Evolutionary conservation across 2,329 filamentous ascomycete species (phyloP).

Genomic region (Sporothrix globosa): DNA sequence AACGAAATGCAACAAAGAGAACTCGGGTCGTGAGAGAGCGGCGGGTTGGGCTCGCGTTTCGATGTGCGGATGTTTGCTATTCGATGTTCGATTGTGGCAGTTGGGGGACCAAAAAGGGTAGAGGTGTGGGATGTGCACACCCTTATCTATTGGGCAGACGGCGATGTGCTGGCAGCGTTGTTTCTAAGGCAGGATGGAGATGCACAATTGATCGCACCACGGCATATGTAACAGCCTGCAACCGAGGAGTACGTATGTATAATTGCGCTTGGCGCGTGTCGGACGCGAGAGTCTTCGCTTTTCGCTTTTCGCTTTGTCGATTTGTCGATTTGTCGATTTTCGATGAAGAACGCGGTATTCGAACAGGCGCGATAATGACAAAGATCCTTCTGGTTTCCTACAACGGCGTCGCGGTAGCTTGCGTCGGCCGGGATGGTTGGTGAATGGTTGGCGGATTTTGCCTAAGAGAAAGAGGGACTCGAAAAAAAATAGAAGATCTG

Average conservation of each 20-base stretch:
- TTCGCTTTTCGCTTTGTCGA: background rate
- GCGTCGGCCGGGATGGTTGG: conserved; percentile 34
- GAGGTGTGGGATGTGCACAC: conserved; percentile 52
- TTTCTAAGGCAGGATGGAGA: conserved; percentile 53
- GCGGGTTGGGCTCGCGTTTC: conserved; percentile 26
- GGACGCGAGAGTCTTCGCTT: background rate
- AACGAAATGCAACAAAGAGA: conserved; percentile 1
- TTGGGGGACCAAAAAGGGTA: conserved; percentile 26
- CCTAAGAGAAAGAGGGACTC: conserved; percentile 9
- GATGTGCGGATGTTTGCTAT: background rate
- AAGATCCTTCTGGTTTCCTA: background rate
- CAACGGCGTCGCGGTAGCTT: conserved; percentile 29
- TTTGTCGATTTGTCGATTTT: background rate
- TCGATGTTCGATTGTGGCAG: background rate
- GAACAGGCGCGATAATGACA: background rate
- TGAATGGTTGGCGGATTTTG: conserved; percentile 35
- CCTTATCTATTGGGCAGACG: conserved; percentile 62
- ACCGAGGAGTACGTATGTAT: conserved; percentile 45
- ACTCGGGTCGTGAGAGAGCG: background rate
- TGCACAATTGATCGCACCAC: conserved; percentile 58
- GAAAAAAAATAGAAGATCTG: conserved; percentile 42
- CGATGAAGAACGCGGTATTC: background rate
- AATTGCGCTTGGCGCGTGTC: background rate
- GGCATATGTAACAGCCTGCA: conserved; percentile 62
- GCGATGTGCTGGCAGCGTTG: conserved; percentile 64